phyloP scores from a whole-genome alignment of 2,329 filamentous ascomycete genomes.

The Pestalotiopsis sp. region DNA sequence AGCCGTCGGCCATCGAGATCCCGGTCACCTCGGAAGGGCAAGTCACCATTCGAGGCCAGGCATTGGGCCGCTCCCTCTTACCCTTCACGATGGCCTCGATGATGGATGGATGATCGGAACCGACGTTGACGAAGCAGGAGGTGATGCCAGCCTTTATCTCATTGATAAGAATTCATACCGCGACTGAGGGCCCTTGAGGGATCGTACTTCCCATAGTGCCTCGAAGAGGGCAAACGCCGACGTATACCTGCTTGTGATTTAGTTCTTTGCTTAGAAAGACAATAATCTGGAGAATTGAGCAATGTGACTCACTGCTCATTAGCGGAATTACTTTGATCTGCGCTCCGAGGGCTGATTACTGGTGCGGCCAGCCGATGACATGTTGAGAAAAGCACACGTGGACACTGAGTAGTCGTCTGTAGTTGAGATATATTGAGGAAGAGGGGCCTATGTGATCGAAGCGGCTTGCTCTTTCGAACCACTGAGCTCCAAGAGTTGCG shows the following conservation, averaged over 20 bases:
- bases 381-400: too few relatives aligned
- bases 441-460: too few relatives aligned
- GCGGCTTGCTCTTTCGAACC: too few relatives aligned
- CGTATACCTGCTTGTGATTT: constrained; percentile 46
- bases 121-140: constrained; percentile 61
- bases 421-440: too few relatives aligned
- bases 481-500: too few relatives aligned
- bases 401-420: too few relatives aligned
- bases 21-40: constrained; percentile 69
- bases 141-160: constrained; percentile 45
- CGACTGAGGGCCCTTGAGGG: constrained; percentile 7
- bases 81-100: constrained; percentile 75
- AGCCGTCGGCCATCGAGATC: constrained; percentile 76
- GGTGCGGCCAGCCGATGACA: too few relatives aligned
- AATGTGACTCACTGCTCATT: neutral
- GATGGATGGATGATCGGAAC: constrained; percentile 67
- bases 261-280: neutral
- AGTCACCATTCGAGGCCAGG: constrained; percentile 69
- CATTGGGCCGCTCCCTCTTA: constrained; percentile 62
- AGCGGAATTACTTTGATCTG: neutral
- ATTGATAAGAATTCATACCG: neutral
- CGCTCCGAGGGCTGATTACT: too few relatives aligned
- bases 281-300: too few relatives aligned
- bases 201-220: constrained; percentile 62
- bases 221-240: constrained; percentile 75